phyloP scores from a whole-genome alignment of 176 grass and related monocot genomes.

The Hordeum vulgare region MorexV3_pseudomolecules_assembly NC_058522.1:491001209-491001708 shows the following conservation, averaged over 20 bases:
- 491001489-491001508: background rate
- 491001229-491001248: background rate
- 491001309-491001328: conserved; percentile 5
- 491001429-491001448: background rate
- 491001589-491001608: too few relatives aligned
- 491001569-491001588: background rate
- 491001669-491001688: too few relatives aligned
- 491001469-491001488: too few relatives aligned
- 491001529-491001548: background rate
- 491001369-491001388: background rate
- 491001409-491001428: background rate
- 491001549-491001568: background rate
- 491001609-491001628: too few relatives aligned
- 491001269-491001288: background rate
- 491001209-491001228: background rate
- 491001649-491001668: too few relatives aligned
- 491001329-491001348: background rate
- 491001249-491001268: background rate
- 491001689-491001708: too few relatives aligned
- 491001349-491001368: background rate
- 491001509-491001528: background rate
- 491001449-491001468: background rate
- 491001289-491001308: background rate
- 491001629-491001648: too few relatives aligned
- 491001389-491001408: background rate